phyloP scores from a whole-genome alignment of 1,284 basidiomycete genomes.

The Ganoderma resinaceum region DNA sequence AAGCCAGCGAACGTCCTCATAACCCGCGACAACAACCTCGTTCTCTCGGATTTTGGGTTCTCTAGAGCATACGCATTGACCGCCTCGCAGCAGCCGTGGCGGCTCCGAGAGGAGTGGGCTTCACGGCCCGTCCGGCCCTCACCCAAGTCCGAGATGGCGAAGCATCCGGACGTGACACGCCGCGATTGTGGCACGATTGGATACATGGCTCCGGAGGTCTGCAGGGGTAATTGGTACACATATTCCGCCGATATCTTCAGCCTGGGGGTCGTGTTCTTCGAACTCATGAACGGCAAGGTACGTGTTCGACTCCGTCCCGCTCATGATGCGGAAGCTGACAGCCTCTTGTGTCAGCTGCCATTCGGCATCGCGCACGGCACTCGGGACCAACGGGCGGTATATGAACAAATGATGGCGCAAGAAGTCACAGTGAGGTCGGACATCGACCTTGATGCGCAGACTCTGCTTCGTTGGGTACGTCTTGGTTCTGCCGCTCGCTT shows the following conservation, averaged over 20 bases:
- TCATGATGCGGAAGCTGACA: background rate
- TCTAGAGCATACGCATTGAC: conserved; percentile 56
- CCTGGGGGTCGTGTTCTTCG: conserved; percentile 67
- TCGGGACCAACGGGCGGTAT: conserved; percentile 16
- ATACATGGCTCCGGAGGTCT: conserved; percentile 70
- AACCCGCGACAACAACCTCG: conserved; percentile 65
- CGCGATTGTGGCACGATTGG: conserved; percentile 44
- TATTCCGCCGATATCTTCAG: conserved; percentile 50
- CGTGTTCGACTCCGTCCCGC: conserved; percentile 2
- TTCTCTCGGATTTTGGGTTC: conserved; percentile 72
- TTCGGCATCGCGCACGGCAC: conserved; percentile 22
- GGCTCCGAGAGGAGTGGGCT: conserved; percentile 13
- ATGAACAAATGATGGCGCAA: conserved; percentile 9
- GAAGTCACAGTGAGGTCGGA: conserved; percentile 16
- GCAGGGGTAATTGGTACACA: conserved; percentile 50
- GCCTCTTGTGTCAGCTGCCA: conserved; percentile 27
- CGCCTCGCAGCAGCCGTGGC: conserved; percentile 29
- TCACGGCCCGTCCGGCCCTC: background rate
- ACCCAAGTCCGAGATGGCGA: background rate
- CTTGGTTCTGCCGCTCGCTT: background rate
- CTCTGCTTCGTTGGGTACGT: conserved; percentile 28
- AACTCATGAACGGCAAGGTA: conserved; percentile 56
- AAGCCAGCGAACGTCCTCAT: conserved; percentile 72
- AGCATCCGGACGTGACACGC: conserved; percentile 12
- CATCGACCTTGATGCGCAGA: conserved; percentile 22